These are phyloP conservation scores for Cordyceps javanica DNA, from an alignment of 2,329 filamentous ascomycete genomes.

Conservation along the genomic window DNA sequence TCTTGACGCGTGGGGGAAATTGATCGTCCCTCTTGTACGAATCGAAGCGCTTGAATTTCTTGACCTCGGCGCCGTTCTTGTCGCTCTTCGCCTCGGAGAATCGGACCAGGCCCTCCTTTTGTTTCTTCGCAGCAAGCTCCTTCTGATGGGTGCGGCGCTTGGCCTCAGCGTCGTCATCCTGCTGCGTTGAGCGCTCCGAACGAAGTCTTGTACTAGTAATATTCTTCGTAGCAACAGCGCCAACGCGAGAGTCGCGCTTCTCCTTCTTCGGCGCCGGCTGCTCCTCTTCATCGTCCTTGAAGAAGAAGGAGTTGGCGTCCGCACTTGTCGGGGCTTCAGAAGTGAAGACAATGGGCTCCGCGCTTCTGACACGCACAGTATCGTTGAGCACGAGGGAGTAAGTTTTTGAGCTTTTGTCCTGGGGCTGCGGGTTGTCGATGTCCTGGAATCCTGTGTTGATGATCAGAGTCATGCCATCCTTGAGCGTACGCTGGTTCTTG, in stretches of 20 bases:
- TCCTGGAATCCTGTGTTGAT: constrained; percentile 87
- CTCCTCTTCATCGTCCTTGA: constrained; percentile 90
- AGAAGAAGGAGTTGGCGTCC: constrained; percentile 96
- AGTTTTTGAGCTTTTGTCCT: constrained; percentile 81
- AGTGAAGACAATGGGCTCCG: constrained; percentile 84
- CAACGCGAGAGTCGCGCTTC: constrained; percentile 76
- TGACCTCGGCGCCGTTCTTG: constrained; percentile 79
- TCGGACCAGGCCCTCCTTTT: constrained; percentile 75
- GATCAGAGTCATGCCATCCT: constrained; percentile 95
- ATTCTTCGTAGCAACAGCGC: constrained; percentile 87
- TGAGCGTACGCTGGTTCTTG: constrained; percentile 77
- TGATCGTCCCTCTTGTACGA: constrained; percentile 98
- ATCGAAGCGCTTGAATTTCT: constrained; percentile 98
- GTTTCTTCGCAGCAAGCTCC: constrained; percentile 79
- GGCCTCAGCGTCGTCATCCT: constrained; percentile 84
- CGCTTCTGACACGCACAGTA: constrained; percentile 77
- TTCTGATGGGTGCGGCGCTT: constrained; percentile 88
- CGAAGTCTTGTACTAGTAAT: constrained; percentile 91
- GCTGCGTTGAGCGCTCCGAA: constrained; percentile 80
- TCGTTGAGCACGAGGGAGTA: constrained; percentile 91
- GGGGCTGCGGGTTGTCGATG: constrained; percentile 76
- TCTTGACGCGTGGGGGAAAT: constrained; percentile 73
- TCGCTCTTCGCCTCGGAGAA: constrained; percentile 82
- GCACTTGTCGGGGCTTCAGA: constrained; percentile 86
- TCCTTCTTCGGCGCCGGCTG: constrained; percentile 84